A percentile compares a stretch with the other conserved stretches of the same genome.
These are phyloP conservation scores for Isabelozyma rhagii DNA, from an alignment of 805 yeast genomes.

Conservation along the genomic window DNA sequence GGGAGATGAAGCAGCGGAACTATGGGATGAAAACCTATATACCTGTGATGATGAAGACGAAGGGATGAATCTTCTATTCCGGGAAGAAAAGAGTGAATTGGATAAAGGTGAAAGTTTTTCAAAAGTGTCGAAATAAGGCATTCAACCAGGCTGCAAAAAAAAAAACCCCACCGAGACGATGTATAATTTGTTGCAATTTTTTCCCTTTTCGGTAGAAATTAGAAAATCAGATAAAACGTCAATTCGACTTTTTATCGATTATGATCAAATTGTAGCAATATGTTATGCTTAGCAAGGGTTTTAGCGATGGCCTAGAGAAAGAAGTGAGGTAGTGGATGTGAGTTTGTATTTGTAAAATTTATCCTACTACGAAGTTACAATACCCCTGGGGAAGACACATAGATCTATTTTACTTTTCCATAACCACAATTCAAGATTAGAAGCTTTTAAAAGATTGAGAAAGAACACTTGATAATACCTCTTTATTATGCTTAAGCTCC, in stretches of 20 bases:
- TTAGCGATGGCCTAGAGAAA: background rate
- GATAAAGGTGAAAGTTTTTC: background rate
- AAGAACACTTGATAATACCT: too few relatives aligned
- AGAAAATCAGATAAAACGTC: constrained; percentile 1
- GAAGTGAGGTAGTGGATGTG: background rate
- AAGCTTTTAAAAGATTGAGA: too few relatives aligned
- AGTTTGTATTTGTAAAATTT: background rate
- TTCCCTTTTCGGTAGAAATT: background rate
- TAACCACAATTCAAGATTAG: too few relatives aligned
- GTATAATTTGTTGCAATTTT: background rate
- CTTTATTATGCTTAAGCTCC: too few relatives aligned
- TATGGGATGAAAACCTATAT: constrained; percentile 3
- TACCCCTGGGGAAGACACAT: too few relatives aligned
- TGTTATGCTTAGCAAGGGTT: background rate
- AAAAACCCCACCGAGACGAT: background rate
- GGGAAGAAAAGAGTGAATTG: background rate
- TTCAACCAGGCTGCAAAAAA: background rate
- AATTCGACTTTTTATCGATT: constrained; percentile 1
- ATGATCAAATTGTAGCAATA: background rate
- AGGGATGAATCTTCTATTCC: constrained; percentile 13
- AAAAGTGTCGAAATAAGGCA: background rate
- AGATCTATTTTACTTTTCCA: too few relatives aligned
- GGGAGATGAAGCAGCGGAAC: background rate
- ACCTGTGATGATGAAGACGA: constrained; percentile 13
- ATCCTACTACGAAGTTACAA: too few relatives aligned